Base-by-base conservation (phyloP, 257 asterid species). In the Euphrasia confusa region DNA sequence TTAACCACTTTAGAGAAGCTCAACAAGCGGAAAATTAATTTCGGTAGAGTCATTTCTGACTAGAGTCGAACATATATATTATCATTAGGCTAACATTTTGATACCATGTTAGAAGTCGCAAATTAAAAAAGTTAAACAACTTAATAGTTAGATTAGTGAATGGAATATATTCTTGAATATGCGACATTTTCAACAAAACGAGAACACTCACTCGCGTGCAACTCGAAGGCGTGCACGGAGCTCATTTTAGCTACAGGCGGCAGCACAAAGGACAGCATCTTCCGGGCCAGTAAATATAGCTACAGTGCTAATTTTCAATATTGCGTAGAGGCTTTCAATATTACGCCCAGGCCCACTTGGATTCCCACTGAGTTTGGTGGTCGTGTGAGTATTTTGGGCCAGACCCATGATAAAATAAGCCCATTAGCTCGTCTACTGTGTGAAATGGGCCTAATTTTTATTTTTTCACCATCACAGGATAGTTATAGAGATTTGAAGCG, bases 281-380 rank as follows among this genome's bases (percentile, higher is more conserved):
- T 85, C 72, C 92, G 95, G 10, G 72, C 76, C 21, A 67, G 74
- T 0, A 75, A 77, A 8, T 83, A 78, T 32, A 79, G 78, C 63
- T 91, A 88, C 81, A 71, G 61, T 13, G 80, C 68, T 1, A 57
- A 80, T 10, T 60, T 63, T 61, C 63, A 66, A 58, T 74, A 0
- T 42, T 85, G 98, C 78, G 28, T 66, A 9, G 4, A 11, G 1
- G 5, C 0, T 7, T 83, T 32, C 71, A 56, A 68, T 4, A 50
- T 86, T 47, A 63, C 64, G 79, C 95, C 98, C 71, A 78, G 98
- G 79, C 89, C 93, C 67, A 78, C 68, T 40, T 90, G 98, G 96
- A 60, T 76, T 10, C 83, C 96, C 14, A 75, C 83, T 0, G 85
- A 88, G 65, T 90, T 84, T 56, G 98, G 97, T 32, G 95, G 83